A percentile compares a stretch with the other conserved stretches of the same genome.
These are phyloP conservation scores for Exophiala bonariae DNA, from an alignment of 2,329 filamentous ascomycete genomes.

Conservation along the genomic window DNA sequence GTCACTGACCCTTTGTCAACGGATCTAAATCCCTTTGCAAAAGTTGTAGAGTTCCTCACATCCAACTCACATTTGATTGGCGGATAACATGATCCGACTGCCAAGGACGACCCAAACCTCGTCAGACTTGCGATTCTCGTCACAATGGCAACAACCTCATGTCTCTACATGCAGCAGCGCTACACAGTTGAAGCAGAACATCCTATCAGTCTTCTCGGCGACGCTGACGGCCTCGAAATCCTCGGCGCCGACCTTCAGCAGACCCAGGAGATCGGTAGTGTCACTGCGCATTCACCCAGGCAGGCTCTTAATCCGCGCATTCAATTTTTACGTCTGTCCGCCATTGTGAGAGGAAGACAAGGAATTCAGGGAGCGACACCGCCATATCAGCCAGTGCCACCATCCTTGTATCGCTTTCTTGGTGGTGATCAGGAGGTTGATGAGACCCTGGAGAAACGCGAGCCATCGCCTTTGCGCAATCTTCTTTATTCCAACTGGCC, in stretches of 20 bases:
- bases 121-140: constrained; percentile 17
- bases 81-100: background rate
- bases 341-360: constrained; percentile 17
- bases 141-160: constrained; percentile 16
- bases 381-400: constrained; percentile 24
- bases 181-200: constrained; percentile 16
- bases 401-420: constrained; percentile 19
- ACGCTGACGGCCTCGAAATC: constrained; percentile 23
- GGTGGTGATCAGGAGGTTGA: constrained; percentile 12
- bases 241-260: constrained; percentile 16
- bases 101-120: constrained; percentile 16
- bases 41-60: no score
- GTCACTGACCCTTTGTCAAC: no score
- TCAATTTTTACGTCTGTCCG: constrained; percentile 24
- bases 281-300: constrained; percentile 4
- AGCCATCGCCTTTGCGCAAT: constrained; percentile 25
- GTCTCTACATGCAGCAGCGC: constrained; percentile 24
- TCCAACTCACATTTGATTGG: no score
- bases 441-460: background rate
- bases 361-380: constrained; percentile 25
- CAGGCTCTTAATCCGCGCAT: constrained; percentile 23
- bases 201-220: constrained; percentile 23
- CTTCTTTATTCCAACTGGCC: constrained; percentile 21
- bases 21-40: no score
- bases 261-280: constrained; percentile 19